A percentile compares a stretch with the other conserved stretches of the same genome.
Conservation (phyloP, 2,329 filamentous ascomycete genomes). For the Volutella citrinella region DNA sequence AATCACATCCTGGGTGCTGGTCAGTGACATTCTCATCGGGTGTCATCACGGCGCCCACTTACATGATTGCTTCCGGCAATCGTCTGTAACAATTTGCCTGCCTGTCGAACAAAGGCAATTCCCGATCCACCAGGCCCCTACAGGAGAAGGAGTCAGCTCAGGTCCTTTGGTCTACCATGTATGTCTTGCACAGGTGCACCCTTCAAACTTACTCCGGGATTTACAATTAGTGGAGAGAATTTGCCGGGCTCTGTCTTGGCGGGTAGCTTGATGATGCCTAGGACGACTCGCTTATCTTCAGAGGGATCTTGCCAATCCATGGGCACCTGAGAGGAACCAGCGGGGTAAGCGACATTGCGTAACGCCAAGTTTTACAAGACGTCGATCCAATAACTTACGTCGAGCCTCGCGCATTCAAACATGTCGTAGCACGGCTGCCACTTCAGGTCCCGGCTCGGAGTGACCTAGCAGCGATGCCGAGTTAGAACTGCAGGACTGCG, state of each 20-base stretch:
- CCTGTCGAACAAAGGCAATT: slow-evolving; percentile 30
- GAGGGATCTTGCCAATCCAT: slow-evolving; percentile 33
- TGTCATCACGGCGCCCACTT: slow-evolving; percentile 12
- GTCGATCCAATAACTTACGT: slow-evolving; percentile 27
- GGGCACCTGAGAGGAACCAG: slow-evolving; percentile 31
- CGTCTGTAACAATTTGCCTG: slow-evolving; percentile 35
- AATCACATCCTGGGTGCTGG: slow-evolving; percentile 40
- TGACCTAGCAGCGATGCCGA: no score
- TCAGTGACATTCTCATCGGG: background rate
- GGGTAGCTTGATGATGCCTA: slow-evolving; percentile 30
- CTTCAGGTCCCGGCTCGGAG: slow-evolving; percentile 24
- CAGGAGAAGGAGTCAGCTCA: no score
- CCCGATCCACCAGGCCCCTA: slow-evolving; percentile 50
- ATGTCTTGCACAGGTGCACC: no score
- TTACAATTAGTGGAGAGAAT: slow-evolving; percentile 32
- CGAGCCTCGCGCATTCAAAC: slow-evolving; percentile 32
- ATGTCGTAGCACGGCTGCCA: slow-evolving; percentile 31
- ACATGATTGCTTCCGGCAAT: slow-evolving; percentile 47
- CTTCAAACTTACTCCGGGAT: slow-evolving; percentile 33
- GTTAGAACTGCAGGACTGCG: no score
- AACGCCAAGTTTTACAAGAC: no score
- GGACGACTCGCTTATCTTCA: slow-evolving; percentile 25
- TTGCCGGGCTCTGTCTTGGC: slow-evolving; percentile 26
- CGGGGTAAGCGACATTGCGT: no score
- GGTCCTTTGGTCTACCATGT: no score